Percentiles rank a stretch among this genome's conserved stretches.
Conservation (phyloP, 1,284 basidiomycete species). For the Macrocystidia cucumis region DNA sequence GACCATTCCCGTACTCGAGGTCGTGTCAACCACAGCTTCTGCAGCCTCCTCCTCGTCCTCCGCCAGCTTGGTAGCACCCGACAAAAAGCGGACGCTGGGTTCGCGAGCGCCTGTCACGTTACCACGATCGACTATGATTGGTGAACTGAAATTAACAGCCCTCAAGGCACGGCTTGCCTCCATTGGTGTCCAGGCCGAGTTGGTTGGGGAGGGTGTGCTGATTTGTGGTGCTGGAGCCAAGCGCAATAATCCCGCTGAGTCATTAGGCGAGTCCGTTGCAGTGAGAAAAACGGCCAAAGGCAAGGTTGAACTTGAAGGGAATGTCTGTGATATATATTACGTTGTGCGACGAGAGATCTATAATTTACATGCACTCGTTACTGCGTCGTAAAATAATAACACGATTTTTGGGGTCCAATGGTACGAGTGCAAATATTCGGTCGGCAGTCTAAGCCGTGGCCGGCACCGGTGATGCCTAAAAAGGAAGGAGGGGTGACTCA, state of each 20-base stretch:
- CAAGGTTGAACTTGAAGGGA: conserved; percentile 83
- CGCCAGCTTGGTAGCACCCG: conserved; percentile 10
- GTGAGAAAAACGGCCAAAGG: conserved; percentile 84
- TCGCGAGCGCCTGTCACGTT: conserved; percentile 51
- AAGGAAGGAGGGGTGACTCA: too few relatives aligned
- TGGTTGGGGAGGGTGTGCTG: conserved; percentile 93
- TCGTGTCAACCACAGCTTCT: conserved; percentile 34
- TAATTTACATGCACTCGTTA: conserved; percentile 79
- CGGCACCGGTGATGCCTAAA: too few relatives aligned
- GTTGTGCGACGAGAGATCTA: conserved; percentile 84
- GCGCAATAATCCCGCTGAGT: conserved; percentile 31
- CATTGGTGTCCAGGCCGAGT: conserved; percentile 80
- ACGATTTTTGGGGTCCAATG: conserved; percentile 3
- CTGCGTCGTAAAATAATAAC: conserved; percentile 33
- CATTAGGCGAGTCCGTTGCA: conserved; percentile 71
- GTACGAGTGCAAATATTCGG: conserved; percentile 1
- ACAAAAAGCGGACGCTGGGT: conserved; percentile 43
- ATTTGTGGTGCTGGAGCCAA: conserved; percentile 74
- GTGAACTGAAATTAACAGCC: conserved; percentile 85
- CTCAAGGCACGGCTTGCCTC: conserved; percentile 73
- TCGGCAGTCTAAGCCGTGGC: too few relatives aligned
- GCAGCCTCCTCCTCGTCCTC: conserved; percentile 18
- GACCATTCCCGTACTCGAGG: conserved; percentile 62
- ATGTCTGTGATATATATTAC: conserved; percentile 84
- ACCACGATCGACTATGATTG: conserved; percentile 90